Percentiles rank a stretch among this genome's conserved stretches.
Evolutionary conservation across 148 eudicot species (phyloP).

Genomic region (Diospyros kaki): DNA sequence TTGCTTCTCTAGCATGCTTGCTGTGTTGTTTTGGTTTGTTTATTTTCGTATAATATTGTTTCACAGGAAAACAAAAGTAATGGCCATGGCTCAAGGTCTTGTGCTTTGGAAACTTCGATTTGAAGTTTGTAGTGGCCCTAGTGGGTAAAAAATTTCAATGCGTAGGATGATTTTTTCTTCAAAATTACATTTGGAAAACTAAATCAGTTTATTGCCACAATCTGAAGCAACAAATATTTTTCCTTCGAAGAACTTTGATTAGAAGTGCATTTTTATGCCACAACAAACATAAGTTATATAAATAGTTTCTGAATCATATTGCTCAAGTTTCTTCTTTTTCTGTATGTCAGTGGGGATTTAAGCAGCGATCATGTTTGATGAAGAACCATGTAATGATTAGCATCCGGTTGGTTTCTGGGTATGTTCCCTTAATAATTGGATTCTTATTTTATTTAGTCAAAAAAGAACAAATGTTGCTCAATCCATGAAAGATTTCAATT

Average conservation of each 20-base stretch:
- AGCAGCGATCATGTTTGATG: conserved; percentile 84
- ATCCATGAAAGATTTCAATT: background rate
- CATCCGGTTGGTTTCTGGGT: conserved; percentile 78
- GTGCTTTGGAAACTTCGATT: no score
- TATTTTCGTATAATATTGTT: no score
- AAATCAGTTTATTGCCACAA: no score
- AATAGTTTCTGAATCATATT: background rate
- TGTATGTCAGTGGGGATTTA: conserved; percentile 76
- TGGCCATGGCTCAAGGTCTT: no score
- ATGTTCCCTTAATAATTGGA: conserved; percentile 24
- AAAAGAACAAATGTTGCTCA: background rate
- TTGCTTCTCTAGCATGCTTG: no score
- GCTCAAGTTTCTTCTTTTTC: conserved; percentile 7
- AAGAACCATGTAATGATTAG: conserved; percentile 80
- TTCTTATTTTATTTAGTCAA: background rate
- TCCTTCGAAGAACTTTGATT: background rate
- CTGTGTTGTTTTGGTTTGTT: no score
- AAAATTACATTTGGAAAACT: no score
- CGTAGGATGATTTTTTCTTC: no score
- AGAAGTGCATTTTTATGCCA: background rate
- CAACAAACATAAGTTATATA: no score
- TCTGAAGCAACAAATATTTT: background rate
- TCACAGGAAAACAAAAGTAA: no score
- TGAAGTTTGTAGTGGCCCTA: no score
- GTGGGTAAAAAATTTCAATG: no score